Conservation (phyloP, 805 yeast species). For the Ogataea methanolica region DNA sequence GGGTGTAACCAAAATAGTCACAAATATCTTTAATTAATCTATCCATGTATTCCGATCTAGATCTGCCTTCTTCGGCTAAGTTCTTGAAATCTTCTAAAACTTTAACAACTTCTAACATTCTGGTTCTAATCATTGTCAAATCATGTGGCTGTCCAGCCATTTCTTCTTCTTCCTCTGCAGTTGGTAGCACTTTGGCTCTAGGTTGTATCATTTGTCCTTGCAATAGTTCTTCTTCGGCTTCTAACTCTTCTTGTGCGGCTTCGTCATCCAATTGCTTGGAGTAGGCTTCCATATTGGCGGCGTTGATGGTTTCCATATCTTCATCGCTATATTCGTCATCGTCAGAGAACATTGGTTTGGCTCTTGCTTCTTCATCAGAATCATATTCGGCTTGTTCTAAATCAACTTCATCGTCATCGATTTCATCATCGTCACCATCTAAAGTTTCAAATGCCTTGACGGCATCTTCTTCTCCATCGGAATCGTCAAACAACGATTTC, state of each 20-base stretch:
- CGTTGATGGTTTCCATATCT: conserved; percentile 68
- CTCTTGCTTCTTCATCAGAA: conserved; percentile 59
- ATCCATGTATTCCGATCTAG: conserved; percentile 77
- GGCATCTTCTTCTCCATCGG: conserved; percentile 48
- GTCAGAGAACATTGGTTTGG: conserved; percentile 77
- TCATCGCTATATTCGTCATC: conserved; percentile 62
- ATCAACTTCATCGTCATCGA: conserved; percentile 37
- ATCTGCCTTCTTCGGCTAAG: conserved; percentile 78
- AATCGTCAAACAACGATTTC: conserved; percentile 72
- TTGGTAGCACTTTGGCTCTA: conserved; percentile 72
- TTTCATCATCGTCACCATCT: conserved; percentile 30
- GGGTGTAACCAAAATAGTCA: conserved; percentile 90
- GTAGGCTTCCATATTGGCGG: conserved; percentile 77
- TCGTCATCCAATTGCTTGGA: conserved; percentile 61
- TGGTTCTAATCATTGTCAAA: conserved; percentile 76
- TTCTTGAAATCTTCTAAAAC: conserved; percentile 86
- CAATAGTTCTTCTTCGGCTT: conserved; percentile 56
- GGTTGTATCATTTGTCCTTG: conserved; percentile 61
- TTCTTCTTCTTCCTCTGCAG: conserved; percentile 58
- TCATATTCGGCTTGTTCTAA: conserved; percentile 49
- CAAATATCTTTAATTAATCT: conserved; percentile 82
- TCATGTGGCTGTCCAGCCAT: conserved; percentile 59
- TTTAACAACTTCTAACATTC: conserved; percentile 93
- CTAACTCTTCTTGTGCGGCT: conserved; percentile 55
- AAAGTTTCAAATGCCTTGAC: not conserved